phyloP scores from a whole-genome alignment of 768 basidiomycete species.

The Russula compacta region DNA sequence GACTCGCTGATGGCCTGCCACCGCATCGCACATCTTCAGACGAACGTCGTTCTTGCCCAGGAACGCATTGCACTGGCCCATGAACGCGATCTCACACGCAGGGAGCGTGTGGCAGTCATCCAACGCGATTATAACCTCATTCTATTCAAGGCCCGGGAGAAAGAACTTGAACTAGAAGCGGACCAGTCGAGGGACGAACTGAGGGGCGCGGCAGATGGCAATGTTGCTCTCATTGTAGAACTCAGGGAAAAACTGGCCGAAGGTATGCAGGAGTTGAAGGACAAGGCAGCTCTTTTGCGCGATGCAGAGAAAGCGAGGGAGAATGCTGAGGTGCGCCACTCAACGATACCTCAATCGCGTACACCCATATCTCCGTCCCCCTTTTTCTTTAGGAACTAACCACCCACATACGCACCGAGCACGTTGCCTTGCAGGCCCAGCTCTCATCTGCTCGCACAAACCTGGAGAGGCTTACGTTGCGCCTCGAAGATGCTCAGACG shows the following conservation, averaged over 20 bases:
- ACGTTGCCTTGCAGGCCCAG: slow-evolving; percentile 41
- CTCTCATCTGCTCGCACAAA: slow-evolving; percentile 39
- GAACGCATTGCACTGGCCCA: slow-evolving; percentile 43
- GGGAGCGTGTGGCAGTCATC: slow-evolving; percentile 48
- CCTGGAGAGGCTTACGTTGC: slow-evolving; percentile 48
- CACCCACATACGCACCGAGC: slow-evolving; percentile 38
- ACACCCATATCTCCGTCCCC: neutral
- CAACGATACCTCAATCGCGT: slow-evolving; percentile 9
- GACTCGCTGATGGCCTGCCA: slow-evolving; percentile 55
- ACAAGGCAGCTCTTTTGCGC: slow-evolving; percentile 29
- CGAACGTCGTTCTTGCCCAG: slow-evolving; percentile 44
- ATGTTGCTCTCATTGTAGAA: slow-evolving; percentile 29
- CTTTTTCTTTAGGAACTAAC: slow-evolving; percentile 31
- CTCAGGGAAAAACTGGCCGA: slow-evolving; percentile 39
- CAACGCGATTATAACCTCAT: slow-evolving; percentile 60
- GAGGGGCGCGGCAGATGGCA: slow-evolving; percentile 20
- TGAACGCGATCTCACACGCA: slow-evolving; percentile 44
- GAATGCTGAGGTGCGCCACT: slow-evolving; percentile 25
- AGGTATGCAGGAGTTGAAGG: slow-evolving; percentile 34
- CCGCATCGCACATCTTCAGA: slow-evolving; percentile 53
- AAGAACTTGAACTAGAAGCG: slow-evolving; percentile 47
- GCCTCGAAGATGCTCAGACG: slow-evolving; percentile 48
- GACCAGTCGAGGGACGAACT: slow-evolving; percentile 43
- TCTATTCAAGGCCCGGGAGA: slow-evolving; percentile 57
- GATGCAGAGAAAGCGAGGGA: slow-evolving; percentile 24